phyloP scores from a whole-genome alignment of 2,329 filamentous ascomycete genomes.

The Purpureocillium lavendulum region DNA sequence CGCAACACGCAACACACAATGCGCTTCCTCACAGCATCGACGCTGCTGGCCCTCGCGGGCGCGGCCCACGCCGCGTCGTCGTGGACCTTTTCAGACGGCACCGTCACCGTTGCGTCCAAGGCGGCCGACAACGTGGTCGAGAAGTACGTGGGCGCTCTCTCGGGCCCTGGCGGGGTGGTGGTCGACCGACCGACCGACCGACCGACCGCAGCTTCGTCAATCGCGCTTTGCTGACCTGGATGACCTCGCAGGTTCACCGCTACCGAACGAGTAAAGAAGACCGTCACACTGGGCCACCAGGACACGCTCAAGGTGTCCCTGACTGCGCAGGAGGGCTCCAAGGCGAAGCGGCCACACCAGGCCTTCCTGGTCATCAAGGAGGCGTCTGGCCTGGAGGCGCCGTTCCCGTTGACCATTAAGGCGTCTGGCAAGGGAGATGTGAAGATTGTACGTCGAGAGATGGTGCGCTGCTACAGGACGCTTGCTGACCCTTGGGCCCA shows the following conservation, averaged over 20 bases:
- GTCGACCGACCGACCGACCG: neutral
- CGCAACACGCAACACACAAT: slow-evolving; percentile 19
- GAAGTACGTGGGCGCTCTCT: slow-evolving; percentile 42
- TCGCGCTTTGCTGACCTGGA: neutral
- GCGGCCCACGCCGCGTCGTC: slow-evolving; percentile 45
- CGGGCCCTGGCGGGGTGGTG: neutral
- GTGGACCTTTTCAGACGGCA: slow-evolving; percentile 70
- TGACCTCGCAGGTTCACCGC: slow-evolving; percentile 45
- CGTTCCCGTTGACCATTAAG: slow-evolving; percentile 77
- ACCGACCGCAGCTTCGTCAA: neutral
- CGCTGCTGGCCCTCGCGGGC: slow-evolving; percentile 38
- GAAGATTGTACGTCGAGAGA: slow-evolving; percentile 61
- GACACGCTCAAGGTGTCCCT: slow-evolving; percentile 77
- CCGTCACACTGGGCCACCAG: slow-evolving; percentile 54
- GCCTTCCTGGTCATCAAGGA: slow-evolving; percentile 83
- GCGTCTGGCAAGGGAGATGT: slow-evolving; percentile 80
- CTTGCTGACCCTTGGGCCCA: slow-evolving; percentile 32
- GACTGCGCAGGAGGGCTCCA: slow-evolving; percentile 71
- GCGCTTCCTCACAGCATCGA: slow-evolving; percentile 28
- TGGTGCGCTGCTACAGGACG: neutral
- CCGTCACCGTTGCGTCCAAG: slow-evolving; percentile 57
- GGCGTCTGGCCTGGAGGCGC: slow-evolving; percentile 71
- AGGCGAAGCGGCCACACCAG: slow-evolving; percentile 81
- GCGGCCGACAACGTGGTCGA: slow-evolving; percentile 55
- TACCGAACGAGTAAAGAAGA: slow-evolving; percentile 51